phyloP scores from a whole-genome alignment of 768 basidiomycete species.

The Boletus edulis region DNA sequence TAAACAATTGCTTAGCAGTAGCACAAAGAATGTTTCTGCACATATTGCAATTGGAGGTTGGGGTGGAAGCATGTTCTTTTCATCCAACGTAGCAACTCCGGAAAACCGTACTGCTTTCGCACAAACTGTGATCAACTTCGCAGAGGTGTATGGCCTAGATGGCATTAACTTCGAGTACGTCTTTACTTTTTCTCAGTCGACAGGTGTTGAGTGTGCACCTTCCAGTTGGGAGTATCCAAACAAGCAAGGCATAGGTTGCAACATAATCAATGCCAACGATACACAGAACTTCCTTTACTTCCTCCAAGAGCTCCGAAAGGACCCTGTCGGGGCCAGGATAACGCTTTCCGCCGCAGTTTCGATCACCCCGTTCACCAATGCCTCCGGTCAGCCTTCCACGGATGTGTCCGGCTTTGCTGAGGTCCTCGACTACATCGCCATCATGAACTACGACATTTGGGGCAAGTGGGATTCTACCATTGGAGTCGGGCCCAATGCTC shows the following conservation, averaged over 20 bases:
- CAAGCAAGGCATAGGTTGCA: constrained; percentile 64
- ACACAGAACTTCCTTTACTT: constrained; percentile 76
- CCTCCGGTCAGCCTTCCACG: constrained; percentile 55
- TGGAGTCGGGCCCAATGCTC: constrained; percentile 57
- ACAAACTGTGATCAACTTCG: constrained; percentile 49
- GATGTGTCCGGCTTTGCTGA: constrained; percentile 73
- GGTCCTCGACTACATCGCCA: constrained; percentile 61
- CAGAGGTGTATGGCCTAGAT: constrained; percentile 48
- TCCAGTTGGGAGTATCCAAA: constrained; percentile 86
- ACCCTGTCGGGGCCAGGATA: constrained; percentile 49
- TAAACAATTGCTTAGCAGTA: not conserved
- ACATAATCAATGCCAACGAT: constrained; percentile 54
- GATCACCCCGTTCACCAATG: constrained; percentile 60
- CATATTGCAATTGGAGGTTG: constrained; percentile 67
- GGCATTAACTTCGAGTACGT: constrained; percentile 45
- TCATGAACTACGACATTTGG: constrained; percentile 60
- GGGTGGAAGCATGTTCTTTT: constrained; percentile 62
- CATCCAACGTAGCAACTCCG: constrained; percentile 53
- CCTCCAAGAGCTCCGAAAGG: constrained; percentile 61
- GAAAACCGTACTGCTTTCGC: constrained; percentile 61
- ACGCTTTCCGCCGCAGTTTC: constrained; percentile 70
- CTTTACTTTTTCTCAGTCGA: not conserved
- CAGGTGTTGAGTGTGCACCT: not conserved
- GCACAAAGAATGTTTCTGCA: constrained; percentile 51
- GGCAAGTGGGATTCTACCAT: too few relatives aligned